Evolutionary conservation across 2,329 filamentous ascomycete species (phyloP).

Genomic region (Colletotrichum sp.): DNA sequence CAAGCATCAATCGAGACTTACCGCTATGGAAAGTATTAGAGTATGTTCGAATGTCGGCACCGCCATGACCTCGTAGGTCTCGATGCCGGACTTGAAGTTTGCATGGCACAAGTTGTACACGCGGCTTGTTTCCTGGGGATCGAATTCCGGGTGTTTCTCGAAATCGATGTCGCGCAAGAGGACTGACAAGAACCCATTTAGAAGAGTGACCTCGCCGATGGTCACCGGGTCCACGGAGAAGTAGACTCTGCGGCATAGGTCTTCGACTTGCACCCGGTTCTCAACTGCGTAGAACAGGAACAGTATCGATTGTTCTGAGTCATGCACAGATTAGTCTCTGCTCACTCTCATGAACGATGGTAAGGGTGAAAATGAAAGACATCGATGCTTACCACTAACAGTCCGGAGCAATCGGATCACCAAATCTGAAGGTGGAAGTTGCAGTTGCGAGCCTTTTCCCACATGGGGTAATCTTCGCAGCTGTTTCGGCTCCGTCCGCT

Average conservation of each 20-base stretch:
- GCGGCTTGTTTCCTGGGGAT: conserved; percentile 1
- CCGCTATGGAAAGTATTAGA: conserved; percentile 17
- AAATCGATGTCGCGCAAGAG: conserved; percentile 20
- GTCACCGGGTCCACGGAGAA: conserved; percentile 23
- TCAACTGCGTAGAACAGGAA: conserved; percentile 23
- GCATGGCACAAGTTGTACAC: conserved; percentile 11
- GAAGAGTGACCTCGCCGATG: conserved; percentile 16
- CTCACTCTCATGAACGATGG: background rate
- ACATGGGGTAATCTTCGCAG: background rate
- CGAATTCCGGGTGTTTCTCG: conserved; percentile 1
- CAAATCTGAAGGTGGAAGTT: background rate
- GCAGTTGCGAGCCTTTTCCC: background rate
- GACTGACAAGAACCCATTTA: conserved; percentile 22
- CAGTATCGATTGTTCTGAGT: background rate
- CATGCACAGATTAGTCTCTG: background rate
- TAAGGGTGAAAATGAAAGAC: background rate
- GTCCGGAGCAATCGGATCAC: background rate
- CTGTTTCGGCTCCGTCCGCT: background rate
- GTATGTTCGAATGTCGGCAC: conserved; percentile 20
- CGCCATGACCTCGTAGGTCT: conserved; percentile 17
- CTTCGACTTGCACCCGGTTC: conserved; percentile 15
- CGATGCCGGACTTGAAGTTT: conserved; percentile 20
- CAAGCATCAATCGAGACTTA: background rate
- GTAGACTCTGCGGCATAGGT: conserved; percentile 20
- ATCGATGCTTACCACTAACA: background rate